Evolutionary conservation across 2,329 filamentous ascomycete genomes (phyloP).

Genomic region (Penicillium sp.): DNA sequence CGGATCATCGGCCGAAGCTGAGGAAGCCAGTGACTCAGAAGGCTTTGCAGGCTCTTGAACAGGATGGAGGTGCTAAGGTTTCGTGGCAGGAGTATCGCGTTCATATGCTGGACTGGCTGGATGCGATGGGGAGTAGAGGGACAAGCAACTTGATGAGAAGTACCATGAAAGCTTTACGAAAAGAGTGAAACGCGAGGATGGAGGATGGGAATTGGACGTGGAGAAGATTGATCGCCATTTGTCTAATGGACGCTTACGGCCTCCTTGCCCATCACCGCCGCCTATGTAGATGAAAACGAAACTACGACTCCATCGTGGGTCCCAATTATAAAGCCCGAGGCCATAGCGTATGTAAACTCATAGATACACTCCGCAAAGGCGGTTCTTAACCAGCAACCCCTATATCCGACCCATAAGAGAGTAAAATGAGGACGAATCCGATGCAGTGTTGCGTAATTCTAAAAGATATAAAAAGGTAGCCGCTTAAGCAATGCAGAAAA

Average conservation of each 20-base stretch:
- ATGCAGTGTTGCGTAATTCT: neutral
- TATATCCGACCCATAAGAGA: too few species aligned
- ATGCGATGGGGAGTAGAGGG: constrained; percentile 59
- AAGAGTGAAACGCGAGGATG: constrained; percentile 23
- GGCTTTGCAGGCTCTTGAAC: constrained; percentile 58
- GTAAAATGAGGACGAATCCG: neutral
- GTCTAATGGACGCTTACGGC: neutral
- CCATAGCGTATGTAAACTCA: too few species aligned
- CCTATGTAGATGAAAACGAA: too few species aligned
- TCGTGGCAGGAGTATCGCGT: constrained; percentile 71
- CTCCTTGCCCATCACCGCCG: too few species aligned
- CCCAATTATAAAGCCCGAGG: too few species aligned
- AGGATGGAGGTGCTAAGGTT: constrained; percentile 60
- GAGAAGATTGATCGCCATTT: neutral
- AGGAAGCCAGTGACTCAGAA: constrained; percentile 60
- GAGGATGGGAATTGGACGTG: neutral
- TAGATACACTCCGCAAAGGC: too few species aligned
- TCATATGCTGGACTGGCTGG: constrained; percentile 64
- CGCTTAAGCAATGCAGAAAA: neutral
- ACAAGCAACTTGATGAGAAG: constrained; percentile 69
- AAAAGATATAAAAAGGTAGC: neutral
- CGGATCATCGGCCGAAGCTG: constrained; percentile 24
- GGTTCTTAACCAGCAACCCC: too few species aligned
- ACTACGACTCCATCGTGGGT: too few species aligned
- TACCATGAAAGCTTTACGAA: constrained; percentile 71